A percentile compares a stretch with the other conserved stretches of the same genome.
phyloP scores from a whole-genome alignment of 2,329 filamentous ascomycete species.

The Exophiala calicioides region DNA sequence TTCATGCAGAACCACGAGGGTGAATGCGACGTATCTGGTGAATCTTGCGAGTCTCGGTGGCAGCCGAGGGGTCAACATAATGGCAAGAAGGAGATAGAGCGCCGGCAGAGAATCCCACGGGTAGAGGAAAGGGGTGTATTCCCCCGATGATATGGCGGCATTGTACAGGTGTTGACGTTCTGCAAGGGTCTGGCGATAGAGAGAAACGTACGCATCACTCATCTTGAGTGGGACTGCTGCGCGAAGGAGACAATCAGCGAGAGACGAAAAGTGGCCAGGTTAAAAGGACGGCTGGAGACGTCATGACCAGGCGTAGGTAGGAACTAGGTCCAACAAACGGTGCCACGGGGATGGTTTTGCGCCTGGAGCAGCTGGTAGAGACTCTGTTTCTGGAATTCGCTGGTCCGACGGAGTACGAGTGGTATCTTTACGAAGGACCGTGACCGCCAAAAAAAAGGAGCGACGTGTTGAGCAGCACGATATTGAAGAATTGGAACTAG shows the following conservation, averaged over 20 bases:
- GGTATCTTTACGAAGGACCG: too few species aligned
- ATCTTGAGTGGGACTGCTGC: conserved; percentile 49
- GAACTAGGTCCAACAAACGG: too few species aligned
- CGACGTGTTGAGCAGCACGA: too few species aligned
- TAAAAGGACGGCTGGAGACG: too few species aligned
- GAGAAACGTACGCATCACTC: conserved; percentile 17
- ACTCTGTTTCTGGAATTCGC: too few species aligned
- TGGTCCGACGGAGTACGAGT: too few species aligned
- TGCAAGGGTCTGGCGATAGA: conserved; percentile 42
- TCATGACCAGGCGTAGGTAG: too few species aligned
- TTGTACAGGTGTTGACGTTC: conserved; percentile 27
- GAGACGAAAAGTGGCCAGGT: conserved; percentile 5
- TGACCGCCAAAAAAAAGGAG: too few species aligned
- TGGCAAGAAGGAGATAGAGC: conserved; percentile 25
- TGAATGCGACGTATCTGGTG: conserved; percentile 17
- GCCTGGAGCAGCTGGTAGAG: too few species aligned
- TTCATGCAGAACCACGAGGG: conserved; percentile 15
- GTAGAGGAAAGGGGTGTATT: conserved; percentile 29
- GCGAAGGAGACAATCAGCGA: neutral
- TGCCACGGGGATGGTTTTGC: too few species aligned
- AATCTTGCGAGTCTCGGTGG: conserved; percentile 2
- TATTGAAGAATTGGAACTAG: too few species aligned
- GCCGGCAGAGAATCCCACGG: conserved; percentile 31
- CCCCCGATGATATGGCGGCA: conserved; percentile 17
- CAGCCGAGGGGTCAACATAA: conserved; percentile 23